Conservation (phyloP, 2,329 filamentous ascomycete species). For the Curvularia sp. region DNA sequence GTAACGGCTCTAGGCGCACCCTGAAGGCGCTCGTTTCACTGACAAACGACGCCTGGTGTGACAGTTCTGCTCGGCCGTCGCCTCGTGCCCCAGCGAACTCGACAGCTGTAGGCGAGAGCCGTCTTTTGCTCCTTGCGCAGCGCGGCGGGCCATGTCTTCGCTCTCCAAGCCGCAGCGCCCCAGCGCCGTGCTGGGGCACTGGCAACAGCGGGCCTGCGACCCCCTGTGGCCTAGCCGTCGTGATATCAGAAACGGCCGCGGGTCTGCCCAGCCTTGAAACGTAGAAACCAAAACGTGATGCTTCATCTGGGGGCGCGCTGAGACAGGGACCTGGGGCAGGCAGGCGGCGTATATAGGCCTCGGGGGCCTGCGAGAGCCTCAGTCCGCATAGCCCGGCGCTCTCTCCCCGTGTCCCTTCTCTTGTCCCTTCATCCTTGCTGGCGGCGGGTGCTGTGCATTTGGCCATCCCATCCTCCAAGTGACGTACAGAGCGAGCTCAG, state of each 20-base stretch:
- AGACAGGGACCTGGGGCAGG: conserved; percentile 21
- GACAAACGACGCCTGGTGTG: not conserved
- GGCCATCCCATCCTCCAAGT: conserved; percentile 17
- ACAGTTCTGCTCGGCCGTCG: not conserved
- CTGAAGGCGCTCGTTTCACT: conserved; percentile 13
- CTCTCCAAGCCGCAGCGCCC: not conserved
- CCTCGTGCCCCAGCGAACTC: not conserved
- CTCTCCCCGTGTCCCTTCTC: conserved; percentile 4
- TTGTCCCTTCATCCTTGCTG: not conserved
- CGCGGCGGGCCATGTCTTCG: not conserved
- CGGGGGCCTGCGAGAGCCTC: conserved; percentile 15
- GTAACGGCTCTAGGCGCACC: conserved; percentile 5
- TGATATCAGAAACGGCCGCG: conserved; percentile 14
- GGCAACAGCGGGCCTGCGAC: conserved; percentile 10
- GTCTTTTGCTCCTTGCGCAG: not conserved
- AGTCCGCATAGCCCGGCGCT: conserved; percentile 15
- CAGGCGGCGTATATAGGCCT: conserved; percentile 19
- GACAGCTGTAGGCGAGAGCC: too few species aligned
- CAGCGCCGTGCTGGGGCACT: conserved; percentile 2
- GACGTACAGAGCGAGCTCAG: conserved; percentile 35
- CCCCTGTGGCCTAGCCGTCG: conserved; percentile 5
- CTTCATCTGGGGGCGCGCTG: conserved; percentile 32
- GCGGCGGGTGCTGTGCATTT: conserved; percentile 26
- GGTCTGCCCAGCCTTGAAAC: conserved; percentile 29
- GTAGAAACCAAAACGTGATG: conserved; percentile 29